Conservation (phyloP, 2,329 filamentous ascomycete genomes). For the Trichoderma guizhouense region DNA sequence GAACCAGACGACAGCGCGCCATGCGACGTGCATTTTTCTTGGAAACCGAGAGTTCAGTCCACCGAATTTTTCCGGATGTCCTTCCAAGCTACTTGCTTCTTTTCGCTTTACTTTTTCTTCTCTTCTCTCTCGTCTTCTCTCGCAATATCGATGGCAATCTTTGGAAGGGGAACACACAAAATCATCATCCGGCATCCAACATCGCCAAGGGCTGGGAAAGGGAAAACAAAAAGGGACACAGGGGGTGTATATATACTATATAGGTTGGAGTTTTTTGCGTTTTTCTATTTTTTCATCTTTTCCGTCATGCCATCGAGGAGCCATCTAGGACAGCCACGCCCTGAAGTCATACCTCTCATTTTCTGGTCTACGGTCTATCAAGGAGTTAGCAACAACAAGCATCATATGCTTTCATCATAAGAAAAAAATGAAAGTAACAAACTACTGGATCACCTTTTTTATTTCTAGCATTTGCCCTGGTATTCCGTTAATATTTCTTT, state of each 20-base stretch:
- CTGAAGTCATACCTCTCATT: slow-evolving; percentile 2
- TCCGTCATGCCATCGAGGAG: slow-evolving; percentile 6
- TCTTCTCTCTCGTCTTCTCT: slow-evolving; percentile 12
- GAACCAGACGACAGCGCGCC: slow-evolving; percentile 12
- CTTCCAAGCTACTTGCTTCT: not conserved
- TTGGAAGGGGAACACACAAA: slow-evolving; percentile 17
- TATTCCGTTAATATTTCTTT: not conserved
- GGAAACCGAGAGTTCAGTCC: not conserved
- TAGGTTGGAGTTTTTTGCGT: slow-evolving; percentile 18
- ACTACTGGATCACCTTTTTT: not conserved
- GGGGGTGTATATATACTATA: slow-evolving; percentile 17
- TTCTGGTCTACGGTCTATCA: not conserved
- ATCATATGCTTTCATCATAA: slow-evolving; percentile 6
- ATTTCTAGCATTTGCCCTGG: not conserved
- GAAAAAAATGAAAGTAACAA: not conserved
- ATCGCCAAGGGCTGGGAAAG: slow-evolving; percentile 15
- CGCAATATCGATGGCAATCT: slow-evolving; percentile 12
- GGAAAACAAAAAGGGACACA: slow-evolving; percentile 8
- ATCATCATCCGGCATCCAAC: slow-evolving; percentile 16
- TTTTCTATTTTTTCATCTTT: not conserved
- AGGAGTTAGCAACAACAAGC: slow-evolving; percentile 6
- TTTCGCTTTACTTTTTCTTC: not conserved
- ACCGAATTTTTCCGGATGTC: not conserved
- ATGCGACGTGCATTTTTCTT: not conserved
- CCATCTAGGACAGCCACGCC: slow-evolving; percentile 4